Base-by-base conservation (phyloP, 2,329 filamentous ascomycete genomes). In the Alternaria atra region DNA sequence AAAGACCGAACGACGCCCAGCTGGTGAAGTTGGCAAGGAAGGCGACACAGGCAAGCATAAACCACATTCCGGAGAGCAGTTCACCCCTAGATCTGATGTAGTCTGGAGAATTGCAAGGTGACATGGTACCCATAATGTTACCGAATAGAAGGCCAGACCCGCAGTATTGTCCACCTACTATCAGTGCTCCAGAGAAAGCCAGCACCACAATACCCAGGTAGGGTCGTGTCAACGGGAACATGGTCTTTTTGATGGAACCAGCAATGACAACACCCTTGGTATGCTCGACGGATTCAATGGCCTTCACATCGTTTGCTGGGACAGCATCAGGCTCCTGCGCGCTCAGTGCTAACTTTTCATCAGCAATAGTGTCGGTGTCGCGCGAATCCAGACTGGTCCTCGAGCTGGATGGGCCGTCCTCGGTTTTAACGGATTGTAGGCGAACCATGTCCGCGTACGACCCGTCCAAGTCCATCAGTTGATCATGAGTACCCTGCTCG, bases 21-120 rank as follows among this genome's bases (percentile, higher is more conserved):
- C 87, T 89, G 30, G 84, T 80, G 5, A 87, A 77, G 64, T 91
- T 90, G 65, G 86, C 86, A 25, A 87, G 81, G 69, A 89, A 84
- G 61, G 88, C 86, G 23, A 88, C 80, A 35, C 85, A 80, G 2
- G 85, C 87, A 4, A 90, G 80, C 66, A 88, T 82, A 70, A 89
- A 89, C 74, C 88, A 86, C 72, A 89, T 80, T 4, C 86, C 80
- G 0, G 85, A 84, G 37, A 84, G 87, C 65, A 89, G 83, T 35
- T 81, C 75, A 6, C 86, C 86, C 27, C 76, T 72, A 10, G 79
- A 81, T 5, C 81, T 78, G 46, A 89, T 87, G 10, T 78, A 80
- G 5, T 78, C 76, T 2, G 80, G 73, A 10, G 79, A 76, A 39
- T 84, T 81, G 74, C 86, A 89, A 1, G 84, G 82, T 58, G 82